Evolutionary conservation across 805 yeast genomes (phyloP).

Genomic region (Spathaspora passalidarum): DNA sequence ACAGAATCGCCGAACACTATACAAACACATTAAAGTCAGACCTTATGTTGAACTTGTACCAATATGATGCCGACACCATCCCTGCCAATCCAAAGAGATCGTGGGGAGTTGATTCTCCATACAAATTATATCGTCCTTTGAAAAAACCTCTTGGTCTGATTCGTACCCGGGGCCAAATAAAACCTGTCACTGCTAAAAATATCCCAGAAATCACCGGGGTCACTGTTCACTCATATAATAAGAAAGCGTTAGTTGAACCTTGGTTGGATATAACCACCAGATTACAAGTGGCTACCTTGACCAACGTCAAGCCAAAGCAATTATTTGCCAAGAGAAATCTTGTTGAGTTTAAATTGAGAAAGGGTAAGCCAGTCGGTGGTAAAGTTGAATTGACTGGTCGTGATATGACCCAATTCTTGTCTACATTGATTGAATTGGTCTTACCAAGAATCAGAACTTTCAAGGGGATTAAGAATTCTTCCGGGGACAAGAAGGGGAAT

Average conservation of each 20-base stretch:
- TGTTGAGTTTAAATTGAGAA: conserved; percentile 81
- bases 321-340: conserved; percentile 76
- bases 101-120: conserved; percentile 89
- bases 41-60: conserved; percentile 70
- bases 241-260: conserved; percentile 64
- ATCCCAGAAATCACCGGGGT: conserved; percentile 72
- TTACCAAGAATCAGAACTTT: conserved; percentile 90
- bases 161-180: conserved; percentile 70
- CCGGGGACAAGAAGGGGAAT: conserved; percentile 87
- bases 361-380: conserved; percentile 90
- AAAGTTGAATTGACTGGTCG: conserved; percentile 73
- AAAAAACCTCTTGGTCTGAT: conserved; percentile 74
- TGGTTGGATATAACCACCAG: conserved; percentile 74
- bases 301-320: conserved; percentile 81
- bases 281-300: conserved; percentile 84
- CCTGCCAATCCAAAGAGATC: conserved; percentile 71
- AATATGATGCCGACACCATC: conserved; percentile 54
- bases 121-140: conserved; percentile 77
- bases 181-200: conserved; percentile 63
- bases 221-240: conserved; percentile 72
- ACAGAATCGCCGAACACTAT: conserved; percentile 77
- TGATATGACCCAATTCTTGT: conserved; percentile 79
- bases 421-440: conserved; percentile 87
- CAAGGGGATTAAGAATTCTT: conserved; percentile 65
- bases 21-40: conserved; percentile 72